Evolutionary conservation across 768 basidiomycete species (phyloP).

Genomic region (Suillus plorans): DNA sequence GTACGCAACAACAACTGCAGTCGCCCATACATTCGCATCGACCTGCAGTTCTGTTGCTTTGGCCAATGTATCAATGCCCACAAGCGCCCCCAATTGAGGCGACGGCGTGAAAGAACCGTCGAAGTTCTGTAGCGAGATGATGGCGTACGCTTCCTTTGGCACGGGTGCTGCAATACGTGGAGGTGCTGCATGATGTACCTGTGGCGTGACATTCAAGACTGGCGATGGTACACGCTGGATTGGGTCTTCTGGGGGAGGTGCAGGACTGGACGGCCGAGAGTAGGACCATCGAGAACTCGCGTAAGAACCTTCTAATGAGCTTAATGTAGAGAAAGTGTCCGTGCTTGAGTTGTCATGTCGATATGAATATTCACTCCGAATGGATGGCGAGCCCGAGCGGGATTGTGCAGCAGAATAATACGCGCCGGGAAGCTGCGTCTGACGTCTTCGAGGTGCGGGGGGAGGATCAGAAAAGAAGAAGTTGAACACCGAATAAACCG

Average conservation of each 20-base stretch:
- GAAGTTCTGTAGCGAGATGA: conserved; percentile 40
- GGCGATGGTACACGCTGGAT: conserved; percentile 36
- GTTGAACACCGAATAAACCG: conserved; percentile 18
- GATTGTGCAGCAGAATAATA: conserved; percentile 25
- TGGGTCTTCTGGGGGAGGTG: conserved; percentile 25
- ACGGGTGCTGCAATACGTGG: conserved; percentile 12
- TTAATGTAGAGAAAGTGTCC: conserved; percentile 45
- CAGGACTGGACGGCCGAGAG: conserved; percentile 23
- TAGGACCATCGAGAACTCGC: conserved; percentile 36
- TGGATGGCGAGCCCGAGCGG: conserved; percentile 9
- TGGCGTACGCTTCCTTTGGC: conserved; percentile 28
- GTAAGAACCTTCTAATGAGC: conserved; percentile 42
- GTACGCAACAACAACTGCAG: conserved; percentile 47
- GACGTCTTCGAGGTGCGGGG: conserved; percentile 3
- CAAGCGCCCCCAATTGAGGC: conserved; percentile 31
- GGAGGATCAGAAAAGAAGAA: conserved; percentile 5
- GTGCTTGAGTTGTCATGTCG: conserved; percentile 29
- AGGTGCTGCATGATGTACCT: not conserved
- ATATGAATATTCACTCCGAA: conserved; percentile 10
- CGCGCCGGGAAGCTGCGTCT: conserved; percentile 18
- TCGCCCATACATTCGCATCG: conserved; percentile 46
- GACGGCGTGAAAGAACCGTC: conserved; percentile 50
- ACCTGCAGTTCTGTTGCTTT: conserved; percentile 31
- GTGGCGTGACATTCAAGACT: conserved; percentile 15
- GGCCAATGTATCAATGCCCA: conserved; percentile 34